These are phyloP conservation scores for Eustoma russellianum DNA, from an alignment of 257 asterid genomes.

Conservation along the genomic window DNA sequence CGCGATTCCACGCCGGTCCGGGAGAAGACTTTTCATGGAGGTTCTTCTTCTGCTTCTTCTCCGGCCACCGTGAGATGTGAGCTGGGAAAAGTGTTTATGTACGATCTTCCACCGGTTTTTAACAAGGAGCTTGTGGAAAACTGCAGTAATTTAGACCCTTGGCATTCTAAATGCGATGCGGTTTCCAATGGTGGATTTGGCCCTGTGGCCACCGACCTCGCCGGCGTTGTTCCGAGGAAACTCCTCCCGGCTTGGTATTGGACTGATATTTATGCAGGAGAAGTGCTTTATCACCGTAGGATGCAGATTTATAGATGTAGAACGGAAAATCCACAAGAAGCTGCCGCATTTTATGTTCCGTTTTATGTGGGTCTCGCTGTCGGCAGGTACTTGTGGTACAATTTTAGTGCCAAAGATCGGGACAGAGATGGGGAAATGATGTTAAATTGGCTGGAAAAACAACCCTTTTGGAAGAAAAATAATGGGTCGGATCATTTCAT, in stretches of 20 bases:
- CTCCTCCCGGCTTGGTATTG: slow-evolving; percentile 46
- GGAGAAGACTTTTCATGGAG: neutral
- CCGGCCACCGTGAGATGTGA: slow-evolving; percentile 19
- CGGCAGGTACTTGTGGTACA: slow-evolving; percentile 39
- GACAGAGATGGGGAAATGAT: slow-evolving; percentile 47
- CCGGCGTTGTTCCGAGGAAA: slow-evolving; percentile 29
- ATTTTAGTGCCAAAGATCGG: slow-evolving; percentile 40
- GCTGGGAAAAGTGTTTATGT: slow-evolving; percentile 38
- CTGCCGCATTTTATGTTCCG: slow-evolving; percentile 64
- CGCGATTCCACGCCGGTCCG: neutral
- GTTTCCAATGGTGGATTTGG: slow-evolving; percentile 66
- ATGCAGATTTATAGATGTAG: slow-evolving; percentile 50
- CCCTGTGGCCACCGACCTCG: slow-evolving; percentile 18
- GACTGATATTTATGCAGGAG: slow-evolving; percentile 70
- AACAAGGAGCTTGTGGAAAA: slow-evolving; percentile 39
- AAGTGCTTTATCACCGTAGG: slow-evolving; percentile 50
- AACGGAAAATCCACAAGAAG: slow-evolving; percentile 38
- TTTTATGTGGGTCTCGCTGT: slow-evolving; percentile 70
- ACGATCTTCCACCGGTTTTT: slow-evolving; percentile 42
- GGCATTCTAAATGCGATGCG: slow-evolving; percentile 58
- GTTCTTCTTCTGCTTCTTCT: neutral
- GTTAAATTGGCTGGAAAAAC: slow-evolving; percentile 51
- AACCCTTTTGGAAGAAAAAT: slow-evolving; percentile 31
- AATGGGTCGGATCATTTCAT: slow-evolving; percentile 69
- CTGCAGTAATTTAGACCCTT: slow-evolving; percentile 47